Evolutionary conservation across 768 basidiomycete genomes (phyloP).

Genomic region (Leccinum disarticulatum): DNA sequence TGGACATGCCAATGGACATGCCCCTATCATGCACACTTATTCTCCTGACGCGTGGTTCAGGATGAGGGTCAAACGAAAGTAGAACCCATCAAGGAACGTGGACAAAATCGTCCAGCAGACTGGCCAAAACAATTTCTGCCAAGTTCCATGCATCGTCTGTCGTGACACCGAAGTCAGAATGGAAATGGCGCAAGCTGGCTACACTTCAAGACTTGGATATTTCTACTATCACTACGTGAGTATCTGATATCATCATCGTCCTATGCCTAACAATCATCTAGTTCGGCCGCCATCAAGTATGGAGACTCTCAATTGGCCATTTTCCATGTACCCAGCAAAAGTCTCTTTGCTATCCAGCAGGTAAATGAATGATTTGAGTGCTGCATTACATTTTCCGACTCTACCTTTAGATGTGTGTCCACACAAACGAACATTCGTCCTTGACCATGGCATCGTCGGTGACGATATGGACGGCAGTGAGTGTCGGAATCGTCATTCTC

Average conservation of each 20-base stretch:
- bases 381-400: background rate
- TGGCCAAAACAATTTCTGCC: conserved; percentile 61
- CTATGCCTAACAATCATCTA: conserved; percentile 7
- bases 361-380: conserved; percentile 33
- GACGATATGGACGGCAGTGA: conserved; percentile 52
- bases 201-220: conserved; percentile 48
- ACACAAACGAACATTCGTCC: conserved; percentile 63
- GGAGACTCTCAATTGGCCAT: conserved; percentile 68
- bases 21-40: background rate
- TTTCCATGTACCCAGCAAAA: conserved; percentile 58
- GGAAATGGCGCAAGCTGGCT: conserved; percentile 58
- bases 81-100: conserved; percentile 55
- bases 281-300: conserved; percentile 55
- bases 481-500: too few species aligned
- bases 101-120: conserved; percentile 62
- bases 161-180: conserved; percentile 45
- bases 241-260: conserved; percentile 1
- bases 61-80: background rate
- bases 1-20: background rate
- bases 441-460: conserved; percentile 68
- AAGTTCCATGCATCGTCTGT: conserved; percentile 43
- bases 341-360: conserved; percentile 69
- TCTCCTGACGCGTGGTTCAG: background rate
- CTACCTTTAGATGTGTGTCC: conserved; percentile 39
- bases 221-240: conserved; percentile 48